Evolutionary conservation across 805 yeast genomes (phyloP).

Genomic region (Schizosaccharomyces pombe): DNA sequence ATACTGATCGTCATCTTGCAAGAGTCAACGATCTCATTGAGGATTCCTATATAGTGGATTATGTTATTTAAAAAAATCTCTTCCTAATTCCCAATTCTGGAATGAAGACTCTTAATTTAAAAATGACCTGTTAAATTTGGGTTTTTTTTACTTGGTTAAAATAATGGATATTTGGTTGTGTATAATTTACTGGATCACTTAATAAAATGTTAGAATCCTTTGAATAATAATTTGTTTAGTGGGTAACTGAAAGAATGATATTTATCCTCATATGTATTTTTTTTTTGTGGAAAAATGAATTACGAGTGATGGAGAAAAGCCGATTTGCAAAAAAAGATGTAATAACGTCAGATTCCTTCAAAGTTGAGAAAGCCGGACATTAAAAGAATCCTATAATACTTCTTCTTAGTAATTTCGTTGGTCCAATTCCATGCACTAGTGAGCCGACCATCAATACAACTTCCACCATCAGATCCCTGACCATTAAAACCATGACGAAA

Average conservation of each 20-base stretch:
- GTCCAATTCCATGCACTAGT: conserved; percentile 6
- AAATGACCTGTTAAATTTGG: too few species aligned
- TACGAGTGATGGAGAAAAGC: too few species aligned
- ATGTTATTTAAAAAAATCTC: conserved; percentile 1
- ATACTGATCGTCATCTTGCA: conserved; percentile 61
- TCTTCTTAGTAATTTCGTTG: neutral
- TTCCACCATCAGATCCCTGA: conserved; percentile 67
- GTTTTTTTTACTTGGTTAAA: too few species aligned
- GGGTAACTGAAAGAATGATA: too few species aligned
- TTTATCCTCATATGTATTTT: too few species aligned
- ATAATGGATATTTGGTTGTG: too few species aligned
- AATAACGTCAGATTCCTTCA: conserved; percentile 17
- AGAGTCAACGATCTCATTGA: conserved; percentile 64
- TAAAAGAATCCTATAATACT: conserved; percentile 43
- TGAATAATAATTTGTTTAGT: too few species aligned
- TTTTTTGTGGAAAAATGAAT: neutral
- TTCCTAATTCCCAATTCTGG: too few species aligned
- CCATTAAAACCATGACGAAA: conserved; percentile 38
- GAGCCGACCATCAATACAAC: conserved; percentile 46
- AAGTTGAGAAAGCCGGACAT: conserved; percentile 50
- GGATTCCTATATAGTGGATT: conserved; percentile 67
- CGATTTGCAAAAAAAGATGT: neutral
- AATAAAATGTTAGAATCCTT: too few species aligned
- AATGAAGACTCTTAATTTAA: too few species aligned
- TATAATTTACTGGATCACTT: too few species aligned